Evolutionary conservation across 306 rosid genomes (phyloP), one percentile per base, ranked within the genome.

Genomic region (Ammopiptanthus mongolicus): DNA sequence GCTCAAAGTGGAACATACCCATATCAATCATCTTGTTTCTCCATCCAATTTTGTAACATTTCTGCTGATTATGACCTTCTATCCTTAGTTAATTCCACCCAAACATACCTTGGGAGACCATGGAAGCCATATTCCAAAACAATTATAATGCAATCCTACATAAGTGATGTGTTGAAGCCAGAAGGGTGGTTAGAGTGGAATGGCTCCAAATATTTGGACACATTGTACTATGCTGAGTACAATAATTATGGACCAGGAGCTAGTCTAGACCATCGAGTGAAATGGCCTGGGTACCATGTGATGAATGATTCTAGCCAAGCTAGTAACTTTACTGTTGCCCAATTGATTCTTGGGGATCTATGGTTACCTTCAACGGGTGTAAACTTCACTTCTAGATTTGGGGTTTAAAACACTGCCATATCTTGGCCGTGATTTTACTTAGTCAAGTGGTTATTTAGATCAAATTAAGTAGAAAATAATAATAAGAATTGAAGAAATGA

Each of bases 141-240:
- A 3, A 6, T 90, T 14, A 63, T 92, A 62, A 82, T 92, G 91
- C 85, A 90, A 13, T 79, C 82, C 0, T 86, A 77, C 76, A 25
- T 90, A 3, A 86, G 93, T 58, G 71, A 74, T 2, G 79, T 67
- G 44, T 12, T 90, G 8, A 84, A 82, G 64, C 91, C 97, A 5
- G 65, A 87, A 76, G 96, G 96, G 37, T 90, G 96, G 96, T 82
- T 88, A 2, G 96, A 86, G 77, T 90, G 94, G 98, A 76, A 83
- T 8, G 91, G 61, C 0, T 11, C 44, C 14, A 48, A 72, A 47
- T 78, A 85, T 19, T 80, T 90, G 81, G 73, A 83, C 60, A 81
- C 96, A 0, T 19, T 93, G 79, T 88, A 47, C 22, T 88, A 86
- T 41, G 92, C 83, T 0, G 96, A 90, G 84, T 88, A 79, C 47